Evolutionary conservation across 1,139 yeast species (phyloP), one percentile per base, ranked within the genome.

Genomic region (Protomyces gravidus): DNA sequence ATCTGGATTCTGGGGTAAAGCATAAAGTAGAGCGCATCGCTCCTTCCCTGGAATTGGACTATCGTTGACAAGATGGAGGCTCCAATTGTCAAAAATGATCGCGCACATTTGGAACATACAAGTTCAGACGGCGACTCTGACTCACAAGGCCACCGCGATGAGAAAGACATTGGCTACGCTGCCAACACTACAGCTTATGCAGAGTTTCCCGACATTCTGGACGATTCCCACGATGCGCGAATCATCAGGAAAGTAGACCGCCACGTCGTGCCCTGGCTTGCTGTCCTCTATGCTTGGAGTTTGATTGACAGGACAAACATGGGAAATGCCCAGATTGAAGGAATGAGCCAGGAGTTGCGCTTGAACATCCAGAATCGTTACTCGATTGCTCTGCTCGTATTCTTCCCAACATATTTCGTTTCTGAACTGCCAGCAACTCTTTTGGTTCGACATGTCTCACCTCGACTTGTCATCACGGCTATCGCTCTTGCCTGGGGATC

Each of bases 401-500:
- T 85, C 69, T 85, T 83, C 67, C 84, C 84, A 17, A 88, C 89
- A 13, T 85, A 85, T 68, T 73, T 84, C 27, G 70, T 82, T 15
- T 27, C 32, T 46, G 90, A 85, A 69, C 77, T 85, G 42, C 73
- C 84, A 7, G 81, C 87, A 23, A 85, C 85, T 68, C 82, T 79
- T 69, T 69, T 78, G 53, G 73, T 85, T 65, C 85, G 84, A 66
- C 71, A 74, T 52, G 73, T 83, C 55, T 76, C 76, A 61, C 90
- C 90, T 7, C 86, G 83, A 64, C 70, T 78, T 15, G 64, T 65
- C 64, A 59, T 65, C 25, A 45, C 61, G 39, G 49, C 59, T 25
- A 59, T 65, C 11, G 63, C 62, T n/a, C 30, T 64, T 11, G 45
- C 59, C 15, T 65, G 61, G 63, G 63, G 63, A 5, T 7, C 27